These are phyloP conservation scores for Fusarium lateritium DNA, from an alignment of 2,329 filamentous ascomycete genomes.

Conservation along the genomic window DNA sequence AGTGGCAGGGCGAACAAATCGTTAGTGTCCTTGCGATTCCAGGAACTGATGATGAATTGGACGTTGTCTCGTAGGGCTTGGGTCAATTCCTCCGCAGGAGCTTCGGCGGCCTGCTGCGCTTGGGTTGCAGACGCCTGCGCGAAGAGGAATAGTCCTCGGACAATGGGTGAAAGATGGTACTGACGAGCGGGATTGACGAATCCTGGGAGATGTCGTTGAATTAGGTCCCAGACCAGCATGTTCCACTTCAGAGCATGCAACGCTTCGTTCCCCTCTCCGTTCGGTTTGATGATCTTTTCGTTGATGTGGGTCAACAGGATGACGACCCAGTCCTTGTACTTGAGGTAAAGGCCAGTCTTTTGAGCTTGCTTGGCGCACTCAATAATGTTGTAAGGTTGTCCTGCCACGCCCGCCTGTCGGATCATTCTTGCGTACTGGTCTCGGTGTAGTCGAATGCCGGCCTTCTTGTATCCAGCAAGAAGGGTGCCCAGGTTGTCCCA, in stretches of 20 bases:
- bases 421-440: conserved; percentile 58
- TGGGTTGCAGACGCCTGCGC: conserved; percentile 48
- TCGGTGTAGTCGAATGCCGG: conserved; percentile 56
- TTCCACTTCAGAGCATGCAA: conserved; percentile 62
- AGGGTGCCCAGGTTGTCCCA: conserved; percentile 67
- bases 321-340: conserved; percentile 57
- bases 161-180: conserved; percentile 47
- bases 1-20: conserved; percentile 43
- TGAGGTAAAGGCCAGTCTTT: conserved; percentile 63
- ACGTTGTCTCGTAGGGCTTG: conserved; percentile 51
- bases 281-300: conserved; percentile 55
- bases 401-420: conserved; percentile 58
- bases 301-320: conserved; percentile 50
- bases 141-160: conserved; percentile 53
- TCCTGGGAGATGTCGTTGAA: conserved; percentile 60
- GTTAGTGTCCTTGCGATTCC: conserved; percentile 41
- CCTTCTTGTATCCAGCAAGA: conserved; percentile 65
- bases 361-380: conserved; percentile 64
- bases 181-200: conserved; percentile 33
- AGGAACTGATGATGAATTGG: conserved; percentile 47
- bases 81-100: conserved; percentile 46
- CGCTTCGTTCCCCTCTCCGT: conserved; percentile 52
- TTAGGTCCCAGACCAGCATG: conserved; percentile 64
- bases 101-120: conserved; percentile 44
- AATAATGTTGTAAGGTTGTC: conserved; percentile 63